Evolutionary conservation across 169 alveolate species (phyloP).

Genomic region (Condylostoma magnum): DNA sequence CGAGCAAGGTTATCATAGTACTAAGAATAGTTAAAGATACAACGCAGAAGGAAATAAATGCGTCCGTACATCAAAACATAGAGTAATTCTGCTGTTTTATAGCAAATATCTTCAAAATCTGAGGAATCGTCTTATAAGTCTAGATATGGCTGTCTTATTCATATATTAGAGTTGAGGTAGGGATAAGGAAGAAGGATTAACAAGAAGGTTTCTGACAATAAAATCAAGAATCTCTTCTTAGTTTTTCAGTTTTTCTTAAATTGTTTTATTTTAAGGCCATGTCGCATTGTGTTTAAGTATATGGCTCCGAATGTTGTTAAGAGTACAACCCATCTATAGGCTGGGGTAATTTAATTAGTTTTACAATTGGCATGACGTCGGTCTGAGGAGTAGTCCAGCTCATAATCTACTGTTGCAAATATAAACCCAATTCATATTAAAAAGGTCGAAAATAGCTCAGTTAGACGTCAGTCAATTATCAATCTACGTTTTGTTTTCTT

Average conservation of each 20-base stretch:
- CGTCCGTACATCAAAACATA: constrained; percentile 18
- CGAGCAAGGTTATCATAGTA: constrained; percentile 28
- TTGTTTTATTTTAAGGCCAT: background rate
- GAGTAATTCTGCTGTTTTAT: constrained; percentile 1
- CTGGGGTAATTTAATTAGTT: background rate
- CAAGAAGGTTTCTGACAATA: background rate
- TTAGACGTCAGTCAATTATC: too few relatives aligned
- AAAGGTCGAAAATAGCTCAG: constrained; percentile 22
- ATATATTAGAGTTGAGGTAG: background rate
- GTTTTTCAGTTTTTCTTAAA: background rate
- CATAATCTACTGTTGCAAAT: constrained; percentile 26
- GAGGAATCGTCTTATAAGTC: background rate
- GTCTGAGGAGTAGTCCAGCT: constrained; percentile 6
- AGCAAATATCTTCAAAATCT: background rate
- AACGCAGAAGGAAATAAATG: background rate
- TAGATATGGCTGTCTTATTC: background rate
- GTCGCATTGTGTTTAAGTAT: background rate
- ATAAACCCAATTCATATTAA: background rate
- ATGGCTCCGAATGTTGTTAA: background rate
- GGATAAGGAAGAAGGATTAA: constrained; percentile 21
- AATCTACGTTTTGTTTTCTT: too few relatives aligned
- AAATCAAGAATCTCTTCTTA: background rate
- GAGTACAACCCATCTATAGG: background rate
- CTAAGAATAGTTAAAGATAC: constrained; percentile 7
- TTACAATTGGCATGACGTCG: constrained; percentile 9